Percentiles rank a stretch among this genome's conserved stretches.
phyloP scores from a whole-genome alignment of 2,329 filamentous ascomycete genomes.

The Arthrobotrys musiformis region DNA sequence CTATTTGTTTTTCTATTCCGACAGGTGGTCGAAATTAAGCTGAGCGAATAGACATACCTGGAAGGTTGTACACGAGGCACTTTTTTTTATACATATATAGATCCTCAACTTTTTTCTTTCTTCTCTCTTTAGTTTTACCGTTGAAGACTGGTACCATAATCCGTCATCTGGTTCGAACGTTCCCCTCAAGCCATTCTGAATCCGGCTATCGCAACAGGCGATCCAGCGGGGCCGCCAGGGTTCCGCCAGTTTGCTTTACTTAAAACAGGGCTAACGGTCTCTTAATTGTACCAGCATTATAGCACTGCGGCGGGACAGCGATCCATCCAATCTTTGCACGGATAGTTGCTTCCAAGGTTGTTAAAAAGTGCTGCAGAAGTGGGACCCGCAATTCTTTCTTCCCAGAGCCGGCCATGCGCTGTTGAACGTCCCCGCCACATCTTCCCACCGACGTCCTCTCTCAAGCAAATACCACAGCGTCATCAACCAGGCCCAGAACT shows the following conservation, averaged over 20 bases:
- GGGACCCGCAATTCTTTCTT: conserved; percentile 25
- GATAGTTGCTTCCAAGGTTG: background rate
- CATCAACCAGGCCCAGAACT: background rate
- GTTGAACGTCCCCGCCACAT: conserved; percentile 9
- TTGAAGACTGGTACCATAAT: conserved; percentile 10
- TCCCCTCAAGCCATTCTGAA: conserved; percentile 33
- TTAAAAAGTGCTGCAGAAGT: background rate
- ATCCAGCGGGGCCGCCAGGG: conserved; percentile 31
- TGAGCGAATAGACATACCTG: conserved; percentile 5
- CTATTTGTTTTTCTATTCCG: background rate
- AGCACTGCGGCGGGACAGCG: conserved; percentile 29
- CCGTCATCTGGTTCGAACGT: conserved; percentile 27
- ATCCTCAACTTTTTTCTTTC: too few relatives aligned
- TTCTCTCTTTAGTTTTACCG: too few relatives aligned
- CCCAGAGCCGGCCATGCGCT: conserved; percentile 19
- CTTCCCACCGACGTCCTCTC: background rate
- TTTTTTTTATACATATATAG: conserved; percentile 2
- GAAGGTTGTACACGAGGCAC: conserved; percentile 2
- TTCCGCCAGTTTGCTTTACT: conserved; percentile 32
- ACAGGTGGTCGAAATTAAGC: background rate
- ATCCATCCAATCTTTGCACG: conserved; percentile 46
- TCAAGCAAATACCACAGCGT: background rate
- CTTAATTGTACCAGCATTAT: conserved; percentile 31
- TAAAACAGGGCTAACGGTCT: conserved; percentile 47
- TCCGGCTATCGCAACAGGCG: conserved; percentile 45